phyloP scores from a whole-genome alignment of 139 green algal species.

The Tetraselmis striata region DNA sequence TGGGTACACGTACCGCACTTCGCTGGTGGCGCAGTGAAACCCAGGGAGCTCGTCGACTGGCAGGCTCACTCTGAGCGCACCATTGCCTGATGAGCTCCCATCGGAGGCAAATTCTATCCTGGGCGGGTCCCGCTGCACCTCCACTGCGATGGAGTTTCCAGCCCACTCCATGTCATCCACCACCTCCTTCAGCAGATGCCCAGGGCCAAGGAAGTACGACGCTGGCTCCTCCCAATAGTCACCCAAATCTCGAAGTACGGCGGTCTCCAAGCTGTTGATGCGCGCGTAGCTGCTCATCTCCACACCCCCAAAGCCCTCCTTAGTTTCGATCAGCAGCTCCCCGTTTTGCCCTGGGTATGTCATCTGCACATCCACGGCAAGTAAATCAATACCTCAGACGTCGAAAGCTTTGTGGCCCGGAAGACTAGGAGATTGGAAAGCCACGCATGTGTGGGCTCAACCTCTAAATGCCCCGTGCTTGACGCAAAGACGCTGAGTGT shows the following conservation, averaged over 20 bases:
- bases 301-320: slow-evolving; percentile 2
- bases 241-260: slow-evolving; percentile 20
- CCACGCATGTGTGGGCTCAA: no score
- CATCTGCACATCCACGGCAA: slow-evolving; percentile 10
- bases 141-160: slow-evolving; percentile 16
- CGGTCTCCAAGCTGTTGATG: slow-evolving; percentile 26
- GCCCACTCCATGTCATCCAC: slow-evolving; percentile 52
- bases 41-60: slow-evolving; percentile 20
- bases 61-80: neutral
- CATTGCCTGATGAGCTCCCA: slow-evolving; percentile 24
- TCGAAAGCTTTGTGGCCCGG: no score
- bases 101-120: slow-evolving; percentile 16
- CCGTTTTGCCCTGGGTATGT: slow-evolving; percentile 35
- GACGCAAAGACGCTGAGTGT: slow-evolving; percentile 37
- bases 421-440: no score
- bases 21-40: slow-evolving; percentile 14
- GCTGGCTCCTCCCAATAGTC: slow-evolving; percentile 40
- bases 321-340: slow-evolving; percentile 35
- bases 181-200: slow-evolving; percentile 37
- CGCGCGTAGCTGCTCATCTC: slow-evolving; percentile 30
- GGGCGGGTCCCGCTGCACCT: slow-evolving; percentile 22
- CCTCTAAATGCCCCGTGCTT: neutral
- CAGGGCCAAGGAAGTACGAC: slow-evolving; percentile 39
- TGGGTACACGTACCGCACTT: slow-evolving; percentile 31
- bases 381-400: no score